phyloP scores from a whole-genome alignment of 179 eudicot species.

The Corrigiola litoralis region DNA sequence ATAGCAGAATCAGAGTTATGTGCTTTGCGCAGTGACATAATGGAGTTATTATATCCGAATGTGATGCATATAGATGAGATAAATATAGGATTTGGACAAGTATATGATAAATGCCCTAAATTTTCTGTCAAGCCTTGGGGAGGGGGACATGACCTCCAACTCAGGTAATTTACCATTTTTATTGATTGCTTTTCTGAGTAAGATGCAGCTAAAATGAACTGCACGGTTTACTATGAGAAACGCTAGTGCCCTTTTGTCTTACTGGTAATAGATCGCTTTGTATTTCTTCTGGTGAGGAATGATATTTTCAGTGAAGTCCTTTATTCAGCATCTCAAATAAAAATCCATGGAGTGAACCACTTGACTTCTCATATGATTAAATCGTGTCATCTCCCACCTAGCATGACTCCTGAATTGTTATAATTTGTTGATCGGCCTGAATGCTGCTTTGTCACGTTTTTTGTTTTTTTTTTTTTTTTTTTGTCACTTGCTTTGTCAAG shows the following conservation, averaged over 20 bases:
- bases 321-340: neutral
- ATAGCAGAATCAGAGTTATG: slow-evolving; percentile 83
- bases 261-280: neutral
- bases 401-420: too few relatives aligned
- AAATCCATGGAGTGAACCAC: too few relatives aligned
- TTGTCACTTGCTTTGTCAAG: too few relatives aligned
- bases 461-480: too few relatives aligned
- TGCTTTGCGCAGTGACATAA: slow-evolving; percentile 54
- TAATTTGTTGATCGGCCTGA: too few relatives aligned
- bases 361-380: too few relatives aligned
- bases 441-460: too few relatives aligned
- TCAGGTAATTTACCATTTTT: slow-evolving; percentile 45
- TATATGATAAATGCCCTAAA: slow-evolving; percentile 36
- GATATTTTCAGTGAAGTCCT: neutral
- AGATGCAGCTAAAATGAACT: neutral
- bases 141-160: slow-evolving; percentile 69
- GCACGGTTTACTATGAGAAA: neutral
- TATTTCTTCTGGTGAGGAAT: neutral
- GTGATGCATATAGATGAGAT: slow-evolving; percentile 54
- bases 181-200: neutral
- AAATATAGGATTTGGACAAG: slow-evolving; percentile 32
- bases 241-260: neutral
- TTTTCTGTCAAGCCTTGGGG: slow-evolving; percentile 67
- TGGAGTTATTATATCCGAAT: slow-evolving; percentile 69
- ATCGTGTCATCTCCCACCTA: neutral